Conservation (phyloP, 352 stramenopile genomes). For the Pythium phragmitis region DNA sequence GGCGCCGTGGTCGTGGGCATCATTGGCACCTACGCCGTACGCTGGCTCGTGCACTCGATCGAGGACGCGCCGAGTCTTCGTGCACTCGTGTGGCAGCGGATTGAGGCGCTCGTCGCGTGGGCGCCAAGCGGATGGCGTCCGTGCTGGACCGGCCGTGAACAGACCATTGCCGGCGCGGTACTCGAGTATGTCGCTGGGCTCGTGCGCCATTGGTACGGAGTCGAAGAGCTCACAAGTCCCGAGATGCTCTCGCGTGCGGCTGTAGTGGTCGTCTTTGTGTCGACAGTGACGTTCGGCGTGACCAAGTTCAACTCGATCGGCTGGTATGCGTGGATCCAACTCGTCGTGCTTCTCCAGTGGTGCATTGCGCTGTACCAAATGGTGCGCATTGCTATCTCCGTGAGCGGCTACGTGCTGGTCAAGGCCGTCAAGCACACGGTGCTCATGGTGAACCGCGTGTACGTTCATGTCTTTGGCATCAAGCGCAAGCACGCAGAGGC, state of each 20-base stretch:
- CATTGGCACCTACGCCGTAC: slow-evolving; percentile 38
- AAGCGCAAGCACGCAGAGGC: slow-evolving; percentile 51
- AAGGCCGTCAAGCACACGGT: slow-evolving; percentile 41
- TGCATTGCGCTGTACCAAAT: slow-evolving; percentile 67
- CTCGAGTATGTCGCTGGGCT: slow-evolving; percentile 37
- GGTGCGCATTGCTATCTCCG: slow-evolving; percentile 52
- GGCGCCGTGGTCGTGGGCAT: slow-evolving; percentile 45
- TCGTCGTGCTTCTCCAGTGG: slow-evolving; percentile 64
- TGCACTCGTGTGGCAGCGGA: slow-evolving; percentile 23
- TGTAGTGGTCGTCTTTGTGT: slow-evolving; percentile 26
- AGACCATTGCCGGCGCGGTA: slow-evolving; percentile 30
- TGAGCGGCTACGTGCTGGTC: slow-evolving; percentile 48
- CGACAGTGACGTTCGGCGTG: slow-evolving; percentile 28
- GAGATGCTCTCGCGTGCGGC: slow-evolving; percentile 36
- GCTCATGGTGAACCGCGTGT: slow-evolving; percentile 6
- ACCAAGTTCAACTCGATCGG: slow-evolving; percentile 64
- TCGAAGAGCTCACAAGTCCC: slow-evolving; percentile 39
- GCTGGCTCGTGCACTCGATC: slow-evolving; percentile 30
- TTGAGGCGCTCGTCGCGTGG: slow-evolving; percentile 16
- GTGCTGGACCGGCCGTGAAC: slow-evolving; percentile 13
- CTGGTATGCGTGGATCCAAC: slow-evolving; percentile 56
- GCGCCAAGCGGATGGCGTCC: slow-evolving; percentile 14
- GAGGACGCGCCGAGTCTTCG: slow-evolving; percentile 33
- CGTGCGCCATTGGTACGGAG: slow-evolving; percentile 25
- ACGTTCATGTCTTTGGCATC: slow-evolving; percentile 33